Evolutionary conservation across 306 rosid genomes (phyloP), one percentile per base, ranked within the genome.

Genomic region (Calophaca sinica): DNA sequence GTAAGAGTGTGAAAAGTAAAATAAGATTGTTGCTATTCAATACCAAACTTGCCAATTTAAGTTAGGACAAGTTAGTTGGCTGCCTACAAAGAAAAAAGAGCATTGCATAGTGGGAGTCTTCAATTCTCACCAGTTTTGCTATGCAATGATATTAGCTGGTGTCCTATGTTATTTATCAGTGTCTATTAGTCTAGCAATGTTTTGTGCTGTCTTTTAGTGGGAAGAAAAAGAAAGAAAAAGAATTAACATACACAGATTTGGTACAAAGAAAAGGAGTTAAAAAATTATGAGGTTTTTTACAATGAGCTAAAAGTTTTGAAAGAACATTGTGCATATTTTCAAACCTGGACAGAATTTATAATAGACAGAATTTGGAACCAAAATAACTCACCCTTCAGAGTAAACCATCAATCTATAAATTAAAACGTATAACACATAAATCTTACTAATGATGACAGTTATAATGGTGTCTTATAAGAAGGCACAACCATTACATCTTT

Each of bases 401-500:
- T 36, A 62, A 49, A 48, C 36, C 73, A n/a, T 63, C 39, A 49
- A 55, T 65, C 20, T 38, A 31, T 42, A 33, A n/a, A n/a, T n/a
- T n/a, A n/a, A 13, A 54, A 55, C n/a, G 12, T 8, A 5, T 2
- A 31, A 42, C 41, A 7, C 77, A 71, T 65, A 62, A 78, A 73
- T 68, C 39, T 80, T 73, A 53, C 83, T 11, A 68, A 46, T 55
- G 54, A 72, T 36, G 13, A 65, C 31, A 59, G 2, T 51, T 35
- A 68, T 8, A 54, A 20, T 20, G 26, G 1, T 20, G 14, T 35
- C 20, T 62, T 62, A 39, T 61, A 35, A 32, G 79, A 79, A 64
- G 48, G 7, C 12, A 80, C 42, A 48, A 12, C 13, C 15, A 80
- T 59, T 67, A 68, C 75, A 73, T 38, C 29, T 57, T 78, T 54